These are phyloP conservation scores for Polyrhizophydium stewartii DNA, from an alignment of 371 early-diverging fungal genomes.

Conservation along the genomic window DNA sequence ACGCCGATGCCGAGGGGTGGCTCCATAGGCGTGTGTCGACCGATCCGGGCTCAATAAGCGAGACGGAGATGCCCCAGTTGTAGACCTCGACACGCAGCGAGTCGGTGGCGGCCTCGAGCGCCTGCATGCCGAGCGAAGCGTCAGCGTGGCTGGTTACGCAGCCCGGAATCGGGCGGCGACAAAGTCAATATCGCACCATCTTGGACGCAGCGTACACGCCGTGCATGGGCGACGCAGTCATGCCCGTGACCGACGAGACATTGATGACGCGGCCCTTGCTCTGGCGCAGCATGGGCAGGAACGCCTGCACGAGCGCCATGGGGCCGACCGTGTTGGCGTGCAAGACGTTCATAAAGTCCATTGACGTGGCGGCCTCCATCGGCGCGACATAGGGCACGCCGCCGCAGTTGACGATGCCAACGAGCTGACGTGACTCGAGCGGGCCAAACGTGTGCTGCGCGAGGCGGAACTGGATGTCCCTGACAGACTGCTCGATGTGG, in stretches of 20 bases:
- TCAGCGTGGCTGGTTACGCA: slow-evolving; percentile 66
- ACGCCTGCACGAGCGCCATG: slow-evolving; percentile 22
- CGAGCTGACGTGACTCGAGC: slow-evolving; percentile 5
- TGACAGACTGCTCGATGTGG: slow-evolving; percentile 9
- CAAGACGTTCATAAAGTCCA: slow-evolving; percentile 1
- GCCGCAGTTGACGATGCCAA: slow-evolving; percentile 30
- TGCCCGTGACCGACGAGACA: slow-evolving; percentile 18
- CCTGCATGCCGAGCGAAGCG: slow-evolving; percentile 20
- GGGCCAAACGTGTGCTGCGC: background rate
- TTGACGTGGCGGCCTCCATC: slow-evolving; percentile 13
- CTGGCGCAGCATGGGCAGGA: slow-evolving; percentile 26
- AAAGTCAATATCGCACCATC: slow-evolving; percentile 80
- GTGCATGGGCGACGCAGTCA: slow-evolving; percentile 25
- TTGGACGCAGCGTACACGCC: slow-evolving; percentile 54
- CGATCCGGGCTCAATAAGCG: slow-evolving; percentile 72
- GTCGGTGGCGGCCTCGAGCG: slow-evolving; percentile 80
- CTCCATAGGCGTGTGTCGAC: slow-evolving; percentile 15
- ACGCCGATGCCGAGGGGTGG: background rate
- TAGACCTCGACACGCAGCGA: slow-evolving; percentile 27
- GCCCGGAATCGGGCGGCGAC: slow-evolving; percentile 13
- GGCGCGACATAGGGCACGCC: slow-evolving; percentile 22
- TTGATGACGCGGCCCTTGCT: slow-evolving; percentile 27
- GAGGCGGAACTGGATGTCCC: background rate
- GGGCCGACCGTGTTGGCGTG: slow-evolving; percentile 37
- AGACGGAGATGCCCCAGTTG: slow-evolving; percentile 25